Conservation (phyloP, 2,329 filamentous ascomycete genomes). For the Didymella exigua region DNA sequence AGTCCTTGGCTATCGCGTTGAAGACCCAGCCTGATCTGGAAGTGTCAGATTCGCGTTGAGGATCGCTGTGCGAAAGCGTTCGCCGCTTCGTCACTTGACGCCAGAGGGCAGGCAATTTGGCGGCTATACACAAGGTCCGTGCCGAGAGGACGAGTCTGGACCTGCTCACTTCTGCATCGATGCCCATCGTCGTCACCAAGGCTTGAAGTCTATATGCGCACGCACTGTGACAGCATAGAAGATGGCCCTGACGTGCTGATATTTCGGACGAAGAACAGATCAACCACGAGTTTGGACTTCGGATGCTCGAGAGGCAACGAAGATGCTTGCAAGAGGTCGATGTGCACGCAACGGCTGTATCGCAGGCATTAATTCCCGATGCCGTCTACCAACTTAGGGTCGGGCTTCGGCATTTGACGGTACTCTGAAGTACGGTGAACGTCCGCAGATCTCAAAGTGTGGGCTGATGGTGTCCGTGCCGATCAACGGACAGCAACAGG, state of each 20-base stretch:
- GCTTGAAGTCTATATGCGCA: not conserved
- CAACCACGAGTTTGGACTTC: not conserved
- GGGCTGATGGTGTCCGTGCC: conserved; percentile 9
- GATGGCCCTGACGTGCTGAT: not conserved
- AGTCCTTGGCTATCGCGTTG: not conserved
- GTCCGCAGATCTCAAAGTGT: conserved; percentile 5
- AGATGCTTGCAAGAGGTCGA: conserved; percentile 3
- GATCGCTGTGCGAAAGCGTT: not conserved
- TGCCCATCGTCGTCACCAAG: conserved; percentile 6
- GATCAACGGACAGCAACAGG: conserved; percentile 16
- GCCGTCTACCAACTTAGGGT: not conserved
- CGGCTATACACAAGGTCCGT: conserved; percentile 1
- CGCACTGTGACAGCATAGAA: not conserved
- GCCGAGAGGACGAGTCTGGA: conserved; percentile 4
- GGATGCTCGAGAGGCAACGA: not conserved
- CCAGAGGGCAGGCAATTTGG: not conserved
- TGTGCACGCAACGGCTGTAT: not conserved
- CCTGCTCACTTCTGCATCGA: conserved; percentile 11
- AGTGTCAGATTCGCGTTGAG: not conserved
- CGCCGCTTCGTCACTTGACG: not conserved
- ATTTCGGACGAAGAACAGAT: no score
- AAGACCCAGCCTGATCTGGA: not conserved
- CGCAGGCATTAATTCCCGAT: not conserved
- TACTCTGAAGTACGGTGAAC: not conserved
- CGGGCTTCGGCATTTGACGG: not conserved